phyloP scores from a whole-genome alignment of 768 basidiomycete genomes.

The Lentinus brumalis region DNA sequence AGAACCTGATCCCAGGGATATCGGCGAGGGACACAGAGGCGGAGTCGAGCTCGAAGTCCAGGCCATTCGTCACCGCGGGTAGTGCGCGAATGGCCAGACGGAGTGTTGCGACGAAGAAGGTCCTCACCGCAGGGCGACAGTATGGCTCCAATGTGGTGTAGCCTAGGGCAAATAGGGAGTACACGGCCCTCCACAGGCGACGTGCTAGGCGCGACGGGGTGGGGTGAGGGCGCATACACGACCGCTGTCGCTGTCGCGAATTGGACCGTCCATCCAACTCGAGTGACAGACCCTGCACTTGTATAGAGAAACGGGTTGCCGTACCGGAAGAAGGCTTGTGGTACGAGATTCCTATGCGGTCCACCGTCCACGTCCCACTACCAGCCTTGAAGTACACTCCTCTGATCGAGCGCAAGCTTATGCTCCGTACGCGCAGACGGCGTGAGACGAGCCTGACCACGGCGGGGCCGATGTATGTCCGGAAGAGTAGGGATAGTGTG shows the following conservation, averaged over 20 bases:
- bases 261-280: conserved; percentile 38
- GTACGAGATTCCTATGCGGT: conserved; percentile 66
- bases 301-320: conserved; percentile 60
- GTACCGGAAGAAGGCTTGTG: conserved; percentile 50
- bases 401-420: conserved; percentile 77
- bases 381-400: conserved; percentile 70
- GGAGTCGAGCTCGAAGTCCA: conserved; percentile 68
- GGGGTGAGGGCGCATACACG: background rate
- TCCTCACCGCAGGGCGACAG: conserved; percentile 62
- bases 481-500: conserved; percentile 57
- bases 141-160: conserved; percentile 57
- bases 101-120: conserved; percentile 53
- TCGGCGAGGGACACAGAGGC: conserved; percentile 53
- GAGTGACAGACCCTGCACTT: conserved; percentile 61
- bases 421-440: conserved; percentile 66
- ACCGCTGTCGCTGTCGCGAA: background rate
- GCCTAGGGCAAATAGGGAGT: conserved; percentile 26
- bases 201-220: conserved; percentile 39
- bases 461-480: conserved; percentile 69
- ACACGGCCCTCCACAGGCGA: conserved; percentile 35
- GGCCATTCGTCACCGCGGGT: conserved; percentile 65
- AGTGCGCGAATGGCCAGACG: conserved; percentile 64
- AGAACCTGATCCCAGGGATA: conserved; percentile 53
- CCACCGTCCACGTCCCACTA: conserved; percentile 56
- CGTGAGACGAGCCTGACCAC: conserved; percentile 58